phyloP scores from a whole-genome alignment of 2,329 filamentous ascomycete genomes.

The Plectosphaerella sp. region DNA sequence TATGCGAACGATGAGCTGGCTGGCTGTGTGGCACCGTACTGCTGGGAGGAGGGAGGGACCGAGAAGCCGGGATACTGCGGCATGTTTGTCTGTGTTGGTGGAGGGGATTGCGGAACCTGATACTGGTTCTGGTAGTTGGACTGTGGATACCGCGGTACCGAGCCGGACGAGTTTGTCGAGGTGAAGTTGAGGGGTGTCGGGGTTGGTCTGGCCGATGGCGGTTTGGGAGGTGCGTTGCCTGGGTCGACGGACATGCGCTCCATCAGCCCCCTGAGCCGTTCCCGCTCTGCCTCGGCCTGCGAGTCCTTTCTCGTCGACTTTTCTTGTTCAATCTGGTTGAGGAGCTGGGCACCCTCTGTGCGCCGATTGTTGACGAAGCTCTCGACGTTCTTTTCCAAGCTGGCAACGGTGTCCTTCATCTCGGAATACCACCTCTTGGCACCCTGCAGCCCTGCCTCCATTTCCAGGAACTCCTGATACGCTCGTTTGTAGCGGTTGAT shows the following conservation, averaged over 20 bases:
- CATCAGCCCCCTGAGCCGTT: conserved; percentile 85
- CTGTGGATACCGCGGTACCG: conserved; percentile 44
- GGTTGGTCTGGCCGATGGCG: conserved; percentile 25
- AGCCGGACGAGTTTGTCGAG: conserved; percentile 14
- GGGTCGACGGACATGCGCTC: conserved; percentile 90
- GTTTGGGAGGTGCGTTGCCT: conserved; percentile 30
- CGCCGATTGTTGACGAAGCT: conserved; percentile 93
- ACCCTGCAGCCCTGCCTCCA: conserved; percentile 78
- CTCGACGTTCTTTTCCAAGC: conserved; percentile 91
- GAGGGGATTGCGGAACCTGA: conserved; percentile 53
- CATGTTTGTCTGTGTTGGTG: conserved; percentile 38
- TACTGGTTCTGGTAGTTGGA: conserved; percentile 54
- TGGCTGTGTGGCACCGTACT: conserved; percentile 26
- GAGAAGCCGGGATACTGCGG: conserved; percentile 38
- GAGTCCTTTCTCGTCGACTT: conserved; percentile 56
- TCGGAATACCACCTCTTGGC: conserved; percentile 93
- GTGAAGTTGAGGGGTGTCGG: conserved; percentile 29
- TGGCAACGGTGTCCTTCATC: conserved; percentile 92
- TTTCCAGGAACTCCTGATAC: conserved; percentile 87
- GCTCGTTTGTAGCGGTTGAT: conserved; percentile 85
- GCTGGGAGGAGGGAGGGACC: conserved; percentile 30
- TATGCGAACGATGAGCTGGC: conserved; percentile 42
- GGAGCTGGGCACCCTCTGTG: conserved; percentile 83
- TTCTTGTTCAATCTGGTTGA: conserved; percentile 81
- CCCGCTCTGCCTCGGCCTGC: conserved; percentile 77